Evolutionary conservation across 108 stramenopile genomes (phyloP), one percentile per base, ranked within the genome.

Genomic region (Pseudonitzschia multiseries): DNA sequence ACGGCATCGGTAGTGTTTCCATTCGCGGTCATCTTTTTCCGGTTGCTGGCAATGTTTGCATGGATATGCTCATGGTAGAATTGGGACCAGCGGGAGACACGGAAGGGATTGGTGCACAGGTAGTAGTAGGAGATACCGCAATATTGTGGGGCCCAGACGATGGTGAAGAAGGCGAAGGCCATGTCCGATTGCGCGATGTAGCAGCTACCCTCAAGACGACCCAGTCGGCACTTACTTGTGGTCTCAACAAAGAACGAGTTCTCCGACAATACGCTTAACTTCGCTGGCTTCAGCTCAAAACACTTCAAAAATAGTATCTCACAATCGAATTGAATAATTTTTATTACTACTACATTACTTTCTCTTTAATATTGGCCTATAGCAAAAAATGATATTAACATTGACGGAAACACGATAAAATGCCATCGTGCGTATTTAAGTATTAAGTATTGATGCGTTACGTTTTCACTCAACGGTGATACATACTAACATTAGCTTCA

Each of bases 51-150:
- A 92, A 89, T 56, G 84, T 92, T 27, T 92, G 89, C 72, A 89
- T 92, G 91, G 91, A 92, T 65, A 89, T 92, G 91, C 21, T 89
- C 41, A 92, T 89, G 88, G 87, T 92, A 1, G 77, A 87, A 46
- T 76, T 89, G 48, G 86, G 86, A 5, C 68, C 83, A 27, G 79
- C 84, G 15, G 81, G 54, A 62, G 84, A 84, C 40, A 52, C 40
- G 26, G 76, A 70, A 8, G 75, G 85, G 40, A 27, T 69, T 0
- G 86, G 86, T 0, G 80, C 84, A 5, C 36, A 63, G 13, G 82
- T 88, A 18, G 71, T 43, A 0, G 90, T 91, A 29, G 90, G 90
- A 29, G 90, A 91, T 59, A 76, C 74, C 1, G 87, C 86, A 14
- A 73, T 86, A 28, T 53, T 91, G 14, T 91, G 90, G 90, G 90